Percentiles rank a stretch among this genome's conserved stretches.
These are phyloP conservation scores for Myxozyma neglecta DNA, from an alignment of 805 yeast species.

Conservation along the genomic window DNA sequence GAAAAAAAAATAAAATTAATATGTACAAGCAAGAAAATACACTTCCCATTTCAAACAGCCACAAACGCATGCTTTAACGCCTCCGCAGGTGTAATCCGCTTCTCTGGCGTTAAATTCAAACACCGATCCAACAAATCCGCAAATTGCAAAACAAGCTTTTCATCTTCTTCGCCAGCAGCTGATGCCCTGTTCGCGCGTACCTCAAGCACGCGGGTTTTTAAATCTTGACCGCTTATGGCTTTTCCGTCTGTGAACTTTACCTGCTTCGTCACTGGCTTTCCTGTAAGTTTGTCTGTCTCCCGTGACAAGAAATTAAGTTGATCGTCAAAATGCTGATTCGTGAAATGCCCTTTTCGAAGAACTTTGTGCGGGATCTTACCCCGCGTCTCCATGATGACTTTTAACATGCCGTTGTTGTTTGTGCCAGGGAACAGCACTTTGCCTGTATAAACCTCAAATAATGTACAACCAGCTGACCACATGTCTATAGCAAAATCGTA, in stretches of 20 bases:
- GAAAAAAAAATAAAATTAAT: background rate
- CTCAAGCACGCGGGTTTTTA: slow-evolving; percentile 16
- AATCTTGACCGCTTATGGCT: slow-evolving; percentile 16
- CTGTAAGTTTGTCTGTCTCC: slow-evolving; percentile 34
- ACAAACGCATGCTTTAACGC: slow-evolving; percentile 59
- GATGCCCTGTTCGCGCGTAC: slow-evolving; percentile 3
- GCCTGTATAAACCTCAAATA: slow-evolving; percentile 91
- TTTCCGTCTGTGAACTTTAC: slow-evolving; percentile 19
- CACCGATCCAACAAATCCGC: slow-evolving; percentile 38
- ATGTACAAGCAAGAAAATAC: background rate
- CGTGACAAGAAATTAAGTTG: slow-evolving; percentile 34
- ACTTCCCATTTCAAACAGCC: background rate
- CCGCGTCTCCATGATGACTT: slow-evolving; percentile 38
- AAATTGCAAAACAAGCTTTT: slow-evolving; percentile 28
- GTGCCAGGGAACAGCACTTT: slow-evolving; percentile 87
- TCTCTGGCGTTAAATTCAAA: slow-evolving; percentile 53
- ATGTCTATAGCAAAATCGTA: slow-evolving; percentile 71
- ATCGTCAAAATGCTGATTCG: slow-evolving; percentile 36
- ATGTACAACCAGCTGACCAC: slow-evolving; percentile 94
- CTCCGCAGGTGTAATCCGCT: slow-evolving; percentile 66
- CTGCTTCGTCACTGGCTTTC: slow-evolving; percentile 26
- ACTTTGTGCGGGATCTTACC: slow-evolving; percentile 39
- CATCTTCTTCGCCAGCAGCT: background rate
- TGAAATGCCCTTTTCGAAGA: slow-evolving; percentile 36
- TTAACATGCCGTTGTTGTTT: slow-evolving; percentile 69